Base-by-base conservation (phyloP, 257 asterid genomes). In the Solanum chaucha region DNA sequence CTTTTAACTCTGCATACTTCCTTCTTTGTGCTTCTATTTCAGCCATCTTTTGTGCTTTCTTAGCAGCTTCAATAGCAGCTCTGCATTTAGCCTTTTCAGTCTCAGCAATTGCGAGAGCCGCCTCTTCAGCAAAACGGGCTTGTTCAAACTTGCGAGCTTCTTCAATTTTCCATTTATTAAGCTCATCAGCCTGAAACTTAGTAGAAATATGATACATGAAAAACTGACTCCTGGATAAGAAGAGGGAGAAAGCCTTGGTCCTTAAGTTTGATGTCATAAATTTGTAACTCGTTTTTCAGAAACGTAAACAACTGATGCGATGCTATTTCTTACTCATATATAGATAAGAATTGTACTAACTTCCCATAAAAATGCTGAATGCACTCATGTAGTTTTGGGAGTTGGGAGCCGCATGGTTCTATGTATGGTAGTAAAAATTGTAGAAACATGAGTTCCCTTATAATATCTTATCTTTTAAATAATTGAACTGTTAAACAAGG, bases 51-150 rank as follows among this genome's bases (percentile, higher is more conserved):
- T 94, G 95, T 4, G 98, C 95, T 89, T 92, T 94, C 90, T 93
- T 95, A 10, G 96, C 96, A 10, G 95, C 98, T 87, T 94, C 95
- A 59, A 91, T 88, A 83, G 96, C 98, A 17, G 95, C 97, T 88
- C 87, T 90, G 91, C 96, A 93, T 91, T 93, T 93, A 11, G 95
- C 96, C 92, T 91, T 94, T 89, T 94, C 98, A 71, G 90, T 88
- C 90, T 93, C 93, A 46, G 88, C 93, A 34, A 93, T 91, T 20
- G 88, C 92, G 1, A 88, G 74, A 40, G 96, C 97, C 0, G 95
- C 92, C 89, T 91, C 98, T 88, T 90, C 95, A 40, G 92, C 88
- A 0, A 87, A 88, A 44, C 88, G 89, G 26, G 96, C 95, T 87
- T 92, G 95, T 90, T 93, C 98, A 1, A 89, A 36, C 88, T 58